Evolutionary conservation across 345 rosid species (phyloP), one percentile per base, ranked within the genome.

Genomic region (Limnanthes douglasii): DNA sequence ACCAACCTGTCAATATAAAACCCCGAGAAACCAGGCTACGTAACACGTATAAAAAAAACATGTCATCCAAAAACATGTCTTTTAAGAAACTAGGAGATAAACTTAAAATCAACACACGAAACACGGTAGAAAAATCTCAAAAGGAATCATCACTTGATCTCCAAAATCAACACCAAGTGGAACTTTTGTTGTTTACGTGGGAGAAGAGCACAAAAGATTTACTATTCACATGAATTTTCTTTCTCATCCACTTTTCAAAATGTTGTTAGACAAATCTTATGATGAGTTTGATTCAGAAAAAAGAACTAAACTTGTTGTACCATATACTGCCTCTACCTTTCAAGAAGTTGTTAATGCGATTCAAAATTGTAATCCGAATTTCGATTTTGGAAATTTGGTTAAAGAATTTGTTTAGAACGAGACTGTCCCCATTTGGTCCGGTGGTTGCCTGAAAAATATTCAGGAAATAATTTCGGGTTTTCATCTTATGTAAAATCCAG

Each of bases 21-120:
- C n/a, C n/a, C n/a, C n/a, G n/a, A n/a, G n/a, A n/a, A n/a, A n/a
- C n/a, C n/a, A n/a, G n/a, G n/a, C n/a, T n/a, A n/a, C n/a, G 19
- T 10, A 1, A 2, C 6, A 23, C 14, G 31, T 27, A 20, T 11
- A 7, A 3, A 40, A 2, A 0, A n/a, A 60, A 65, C 36, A 73
- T 88, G 81, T 18, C 79, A 20, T 69, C 83, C 2, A 73, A 70
- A 50, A 75, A 72, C 63, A 73, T 78, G 46, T 67, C 37, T 18
- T 72, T 88, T 59, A 78, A 74, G 76, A 83, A 76, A 12, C 60
- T 88, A 16, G 90, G 86, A 15, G 76, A 61, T 71, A 88, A 69
- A 46, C 75, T 68, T 55, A 82, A 66, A 57, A 72, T 42, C 6
- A 66, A 42, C 31, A 51, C 66, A 15, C 50, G 9, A 7, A 18